A percentile compares a stretch with the other conserved stretches of the same genome.
These are phyloP conservation scores for Apiospora phragmitis DNA, from an alignment of 2,329 filamentous ascomycete species.

Conservation along the genomic window DNA sequence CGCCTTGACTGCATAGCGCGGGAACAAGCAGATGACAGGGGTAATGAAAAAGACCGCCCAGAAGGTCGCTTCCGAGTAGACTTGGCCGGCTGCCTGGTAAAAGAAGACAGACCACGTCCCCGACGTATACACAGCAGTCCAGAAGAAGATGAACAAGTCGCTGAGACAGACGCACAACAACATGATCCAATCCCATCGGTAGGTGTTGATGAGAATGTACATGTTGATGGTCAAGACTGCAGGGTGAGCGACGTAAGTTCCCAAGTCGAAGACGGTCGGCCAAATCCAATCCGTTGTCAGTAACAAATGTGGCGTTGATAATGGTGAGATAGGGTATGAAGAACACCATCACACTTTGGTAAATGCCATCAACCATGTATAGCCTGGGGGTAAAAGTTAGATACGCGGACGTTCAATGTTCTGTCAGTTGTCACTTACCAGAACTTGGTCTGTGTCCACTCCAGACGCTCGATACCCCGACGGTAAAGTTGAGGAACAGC, in stretches of 20 bases:
- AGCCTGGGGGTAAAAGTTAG: slow-evolving; percentile 54
- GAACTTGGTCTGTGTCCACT: slow-evolving; percentile 96
- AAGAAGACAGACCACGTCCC: slow-evolving; percentile 55
- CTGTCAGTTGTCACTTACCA: slow-evolving; percentile 63
- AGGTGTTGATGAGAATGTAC: slow-evolving; percentile 95
- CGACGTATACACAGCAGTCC: slow-evolving; percentile 83
- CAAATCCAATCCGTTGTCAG: slow-evolving; percentile 71
- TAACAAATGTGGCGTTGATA: slow-evolving; percentile 65
- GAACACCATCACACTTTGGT: slow-evolving; percentile 92
- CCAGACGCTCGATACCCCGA: slow-evolving; percentile 89
- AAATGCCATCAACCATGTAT: slow-evolving; percentile 93
- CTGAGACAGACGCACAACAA: slow-evolving; percentile 79
- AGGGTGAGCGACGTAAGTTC: slow-evolving; percentile 79
- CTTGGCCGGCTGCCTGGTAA: slow-evolving; percentile 75
- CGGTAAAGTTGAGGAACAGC: slow-evolving; percentile 95
- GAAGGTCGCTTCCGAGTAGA: slow-evolving; percentile 80
- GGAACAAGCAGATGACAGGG: slow-evolving; percentile 79
- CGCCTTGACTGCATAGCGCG: slow-evolving; percentile 82
- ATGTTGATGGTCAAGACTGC: slow-evolving; percentile 87
- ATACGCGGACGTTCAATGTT: not conserved
- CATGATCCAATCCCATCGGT: slow-evolving; percentile 98
- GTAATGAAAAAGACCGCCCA: slow-evolving; percentile 84
- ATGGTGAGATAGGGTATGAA: slow-evolving; percentile 89
- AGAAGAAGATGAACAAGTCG: slow-evolving; percentile 87
- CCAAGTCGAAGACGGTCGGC: slow-evolving; percentile 83